Evolutionary conservation across 495 filamentous ascomycete genomes (phyloP), one percentile per base, ranked within the genome.

Genomic region (Xanthoparmelia taractica): DNA sequence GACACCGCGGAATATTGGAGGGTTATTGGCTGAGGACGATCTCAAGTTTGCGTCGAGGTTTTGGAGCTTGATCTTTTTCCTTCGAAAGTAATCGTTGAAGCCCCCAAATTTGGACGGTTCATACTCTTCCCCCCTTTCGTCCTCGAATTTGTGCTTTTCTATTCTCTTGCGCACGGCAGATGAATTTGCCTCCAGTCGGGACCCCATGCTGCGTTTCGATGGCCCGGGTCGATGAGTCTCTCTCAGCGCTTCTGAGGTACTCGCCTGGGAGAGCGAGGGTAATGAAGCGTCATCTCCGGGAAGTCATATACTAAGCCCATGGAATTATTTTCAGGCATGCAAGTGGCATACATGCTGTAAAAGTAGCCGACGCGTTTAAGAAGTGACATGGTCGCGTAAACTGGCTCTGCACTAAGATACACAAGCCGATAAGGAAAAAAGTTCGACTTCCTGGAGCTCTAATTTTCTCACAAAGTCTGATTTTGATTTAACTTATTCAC

Each of bases 61-160:
- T 72, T 97, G 94, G 8, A 98, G 79, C 68, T 98, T 98, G 70
- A 92, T 84, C 74, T 96, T 96, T 75, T 98, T 98, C 59, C 91
- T 85, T 48, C 91, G 84, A 71, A 95, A 92, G 70, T 97, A 98
- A 66, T 96, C 91, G 23, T 80, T 75, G 69, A 96, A 91, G 4
- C 91, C 92, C 8, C 92, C 92, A 70, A 96, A 97, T 58, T 80
- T 84, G 43, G 91, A 96, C 1, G 79, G 82, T 62, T 85, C 87
- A 75, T 98, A 98, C 75, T 97, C 94, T 64, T 96, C 92, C 61
- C 93, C 94, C 23, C 81, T 82, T 70, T 96, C 93, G 70, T 83
- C 71, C 12, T 82, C 73, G 68, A 87, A 74, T 69, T 48, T 77
- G 79, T 78, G 92, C 62, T 74, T 82, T 67, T 90, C 88, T 69